A percentile compares a stretch with the other conserved stretches of the same genome.
phyloP scores from a whole-genome alignment of 2,329 filamentous ascomycete genomes.

The Alternaria arborescens region DNA sequence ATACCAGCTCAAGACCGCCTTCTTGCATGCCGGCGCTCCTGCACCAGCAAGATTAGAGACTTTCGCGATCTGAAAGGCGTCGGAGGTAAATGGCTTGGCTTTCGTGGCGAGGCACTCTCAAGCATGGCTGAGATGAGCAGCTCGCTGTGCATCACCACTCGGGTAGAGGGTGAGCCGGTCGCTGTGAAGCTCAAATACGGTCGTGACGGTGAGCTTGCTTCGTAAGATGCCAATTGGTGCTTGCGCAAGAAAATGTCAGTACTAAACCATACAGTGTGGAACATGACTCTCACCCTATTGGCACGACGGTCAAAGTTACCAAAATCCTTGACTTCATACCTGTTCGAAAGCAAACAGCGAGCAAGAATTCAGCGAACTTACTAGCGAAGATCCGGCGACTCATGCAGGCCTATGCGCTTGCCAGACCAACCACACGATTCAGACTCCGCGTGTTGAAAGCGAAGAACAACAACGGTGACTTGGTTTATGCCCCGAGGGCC shows the following conservation, averaged over 20 bases:
- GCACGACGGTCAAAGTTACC: conserved; percentile 71
- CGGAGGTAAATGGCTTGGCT: conserved; percentile 72
- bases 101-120: conserved; percentile 77
- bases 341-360: conserved; percentile 67
- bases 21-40: conserved; percentile 69
- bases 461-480: conserved; percentile 61
- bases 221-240: conserved; percentile 35
- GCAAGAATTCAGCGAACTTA: conserved; percentile 67
- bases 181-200: conserved; percentile 63
- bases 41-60: conserved; percentile 76
- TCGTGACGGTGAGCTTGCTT: conserved; percentile 59
- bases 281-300: conserved; percentile 65
- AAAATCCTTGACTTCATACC: conserved; percentile 69
- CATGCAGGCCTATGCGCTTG: conserved; percentile 71
- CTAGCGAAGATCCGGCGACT: conserved; percentile 67
- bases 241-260: not conserved
- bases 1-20: conserved; percentile 70
- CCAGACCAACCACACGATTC: conserved; percentile 69
- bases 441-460: conserved; percentile 66
- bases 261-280: conserved; percentile 34
- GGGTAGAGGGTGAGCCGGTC: conserved; percentile 67
- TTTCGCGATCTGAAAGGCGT: conserved; percentile 68
- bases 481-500: conserved; percentile 69
- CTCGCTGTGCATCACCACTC: conserved; percentile 68
- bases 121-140: conserved; percentile 68